Evolutionary conservation across 169 alveolate species (phyloP).

Genomic region (Eimeria nieschulzi): DNA sequence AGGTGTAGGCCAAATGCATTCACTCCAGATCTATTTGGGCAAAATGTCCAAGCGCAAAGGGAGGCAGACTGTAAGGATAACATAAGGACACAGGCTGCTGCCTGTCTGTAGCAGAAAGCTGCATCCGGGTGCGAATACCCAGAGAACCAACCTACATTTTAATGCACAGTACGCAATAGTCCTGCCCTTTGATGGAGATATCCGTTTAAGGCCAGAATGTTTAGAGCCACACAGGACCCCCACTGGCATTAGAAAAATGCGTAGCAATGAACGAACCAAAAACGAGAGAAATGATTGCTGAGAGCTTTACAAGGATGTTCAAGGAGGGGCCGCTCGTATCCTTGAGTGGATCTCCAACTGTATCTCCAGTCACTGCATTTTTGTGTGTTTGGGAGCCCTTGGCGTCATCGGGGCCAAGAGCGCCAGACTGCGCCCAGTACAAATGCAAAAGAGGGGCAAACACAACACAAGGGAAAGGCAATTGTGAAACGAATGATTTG

Average conservation of each 20-base stretch:
- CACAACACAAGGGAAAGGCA: not conserved
- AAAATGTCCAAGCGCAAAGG: not conserved
- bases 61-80: not conserved
- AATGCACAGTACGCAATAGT: too few relatives aligned
- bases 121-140: not conserved
- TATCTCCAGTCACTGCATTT: conserved; percentile 90
- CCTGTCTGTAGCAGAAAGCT: not conserved
- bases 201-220: too few relatives aligned
- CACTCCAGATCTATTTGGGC: not conserved
- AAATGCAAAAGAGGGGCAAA: not conserved
- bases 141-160: too few relatives aligned
- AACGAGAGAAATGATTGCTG: conserved; percentile 88
- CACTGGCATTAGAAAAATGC: conserved; percentile 76
- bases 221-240: conserved; percentile 84
- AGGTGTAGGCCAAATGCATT: too few relatives aligned
- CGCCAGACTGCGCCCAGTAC: conserved; percentile 75
- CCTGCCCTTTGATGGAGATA: too few relatives aligned
- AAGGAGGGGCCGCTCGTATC: conserved; percentile 95
- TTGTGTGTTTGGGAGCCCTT: conserved; percentile 87
- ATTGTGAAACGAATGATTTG: not conserved
- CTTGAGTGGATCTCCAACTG: conserved; percentile 95
- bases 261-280: conserved; percentile 84
- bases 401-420: conserved; percentile 79
- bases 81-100: not conserved
- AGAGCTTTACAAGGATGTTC: conserved; percentile 87